phyloP scores from a whole-genome alignment of 2,329 filamentous ascomycete species.

The Cercospora berteroae region DNA sequence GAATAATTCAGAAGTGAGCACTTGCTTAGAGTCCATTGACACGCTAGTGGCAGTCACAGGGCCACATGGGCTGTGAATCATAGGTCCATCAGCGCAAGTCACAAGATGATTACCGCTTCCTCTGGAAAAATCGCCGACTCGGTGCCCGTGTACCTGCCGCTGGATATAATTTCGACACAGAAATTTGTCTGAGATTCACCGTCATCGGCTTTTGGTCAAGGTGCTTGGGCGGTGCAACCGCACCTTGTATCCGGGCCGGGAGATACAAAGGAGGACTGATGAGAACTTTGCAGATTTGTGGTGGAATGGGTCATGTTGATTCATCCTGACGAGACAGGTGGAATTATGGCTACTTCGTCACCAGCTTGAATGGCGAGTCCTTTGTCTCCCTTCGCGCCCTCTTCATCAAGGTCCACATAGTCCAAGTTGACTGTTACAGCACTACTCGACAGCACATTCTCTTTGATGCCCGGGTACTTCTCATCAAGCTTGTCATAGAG shows the following conservation, averaged over 20 bases:
- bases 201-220: too few species aligned
- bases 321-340: conserved; percentile 82
- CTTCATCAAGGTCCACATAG: conserved; percentile 68
- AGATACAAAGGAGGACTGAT: neutral
- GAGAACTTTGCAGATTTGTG: neutral
- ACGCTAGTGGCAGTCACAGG: neutral
- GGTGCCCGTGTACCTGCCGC: neutral
- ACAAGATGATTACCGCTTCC: neutral
- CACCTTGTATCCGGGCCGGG: neutral
- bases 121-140: neutral
- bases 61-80: neutral
- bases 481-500: conserved; percentile 68
- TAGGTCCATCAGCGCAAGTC: neutral
- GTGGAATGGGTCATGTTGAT: neutral
- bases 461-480: conserved; percentile 66
- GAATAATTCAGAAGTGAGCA: neutral
- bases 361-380: conserved; percentile 62
- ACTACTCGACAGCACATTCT: conserved; percentile 67
- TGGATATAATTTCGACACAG: neutral
- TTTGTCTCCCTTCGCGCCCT: conserved; percentile 42
- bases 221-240: neutral
- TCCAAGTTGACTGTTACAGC: conserved; percentile 77
- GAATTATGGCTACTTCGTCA: conserved; percentile 84
- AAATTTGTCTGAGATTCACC: neutral
- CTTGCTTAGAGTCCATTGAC: neutral